Conservation (phyloP, 1,284 basidiomycete species). For the Quambalaria eucalypti region DNA sequence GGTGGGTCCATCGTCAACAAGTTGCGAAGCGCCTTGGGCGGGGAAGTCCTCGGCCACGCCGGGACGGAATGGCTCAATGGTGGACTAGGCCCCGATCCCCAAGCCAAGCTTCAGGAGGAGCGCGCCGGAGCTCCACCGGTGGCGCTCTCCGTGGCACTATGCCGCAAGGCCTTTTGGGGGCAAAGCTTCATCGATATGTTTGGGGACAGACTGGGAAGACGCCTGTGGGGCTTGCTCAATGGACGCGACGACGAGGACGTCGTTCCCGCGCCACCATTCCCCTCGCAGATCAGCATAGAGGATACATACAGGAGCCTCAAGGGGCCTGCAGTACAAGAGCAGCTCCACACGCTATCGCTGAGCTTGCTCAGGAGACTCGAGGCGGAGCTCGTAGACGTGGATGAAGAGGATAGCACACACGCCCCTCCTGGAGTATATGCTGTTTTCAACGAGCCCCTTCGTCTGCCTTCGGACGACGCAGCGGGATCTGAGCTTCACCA, state of each 20-base stretch:
- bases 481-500: neutral
- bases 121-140: conserved; percentile 8
- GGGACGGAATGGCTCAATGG: neutral
- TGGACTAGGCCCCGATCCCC: neutral
- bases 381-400: conserved; percentile 25
- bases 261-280: conserved; percentile 39
- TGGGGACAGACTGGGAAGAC: conserved; percentile 23
- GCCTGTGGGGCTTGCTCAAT: conserved; percentile 38
- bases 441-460: neutral
- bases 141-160: conserved; percentile 12
- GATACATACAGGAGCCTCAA: conserved; percentile 37
- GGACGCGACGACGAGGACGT: conserved; percentile 44
- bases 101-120: neutral
- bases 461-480: neutral
- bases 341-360: conserved; percentile 16
- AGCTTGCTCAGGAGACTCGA: conserved; percentile 31
- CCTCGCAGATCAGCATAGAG: conserved; percentile 46
- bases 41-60: neutral
- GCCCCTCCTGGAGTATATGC: neutral
- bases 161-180: conserved; percentile 19
- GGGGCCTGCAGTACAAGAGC: conserved; percentile 12
- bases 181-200: conserved; percentile 21
- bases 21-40: neutral
- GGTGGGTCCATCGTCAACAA: conserved; percentile 17
- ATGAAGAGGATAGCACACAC: neutral